Percentiles rank a stretch among this genome's conserved stretches.
Evolutionary conservation across 2,329 filamentous ascomycete genomes (phyloP).

Genomic region (Akanthomyces uredinophilus): DNA sequence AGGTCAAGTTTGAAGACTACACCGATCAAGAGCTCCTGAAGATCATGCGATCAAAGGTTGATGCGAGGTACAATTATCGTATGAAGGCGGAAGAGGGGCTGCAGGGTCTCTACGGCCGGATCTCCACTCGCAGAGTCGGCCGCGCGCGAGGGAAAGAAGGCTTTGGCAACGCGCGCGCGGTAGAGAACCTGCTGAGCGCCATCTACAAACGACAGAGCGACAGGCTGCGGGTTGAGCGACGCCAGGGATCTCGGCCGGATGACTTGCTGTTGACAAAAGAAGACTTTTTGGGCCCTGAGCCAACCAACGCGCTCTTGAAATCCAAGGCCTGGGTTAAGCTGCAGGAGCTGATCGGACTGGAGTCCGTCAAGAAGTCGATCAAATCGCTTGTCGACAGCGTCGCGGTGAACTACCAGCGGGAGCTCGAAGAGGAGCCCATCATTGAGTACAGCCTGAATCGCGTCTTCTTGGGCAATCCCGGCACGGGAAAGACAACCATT

Average conservation of each 20-base stretch:
- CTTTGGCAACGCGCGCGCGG: constrained; percentile 67
- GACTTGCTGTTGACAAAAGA: constrained; percentile 58
- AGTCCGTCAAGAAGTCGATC: constrained; percentile 58
- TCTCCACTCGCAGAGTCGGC: constrained; percentile 57
- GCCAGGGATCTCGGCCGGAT: constrained; percentile 37
- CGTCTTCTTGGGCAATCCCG: constrained; percentile 66
- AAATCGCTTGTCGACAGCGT: constrained; percentile 55
- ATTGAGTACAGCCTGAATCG: constrained; percentile 61
- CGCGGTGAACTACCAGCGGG: constrained; percentile 59
- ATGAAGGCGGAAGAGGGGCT: constrained; percentile 59
- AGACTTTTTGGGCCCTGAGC: constrained; percentile 68
- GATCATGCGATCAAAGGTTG: constrained; percentile 54
- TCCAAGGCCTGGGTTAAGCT: constrained; percentile 55
- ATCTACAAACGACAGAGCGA: constrained; percentile 56
- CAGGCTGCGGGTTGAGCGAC: constrained; percentile 46
- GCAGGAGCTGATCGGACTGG: constrained; percentile 53
- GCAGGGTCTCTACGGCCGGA: constrained; percentile 57
- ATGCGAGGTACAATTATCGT: constrained; percentile 43
- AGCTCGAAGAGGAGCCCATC: constrained; percentile 54
- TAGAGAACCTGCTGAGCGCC: constrained; percentile 55
- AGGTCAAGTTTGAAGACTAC: constrained; percentile 66
- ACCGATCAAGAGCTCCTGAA: constrained; percentile 55
- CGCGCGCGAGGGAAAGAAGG: constrained; percentile 57
- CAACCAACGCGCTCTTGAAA: constrained; percentile 43
- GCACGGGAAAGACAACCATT: constrained; percentile 72